phyloP scores from a whole-genome alignment of 176 grass and related monocot genomes.

The Bothriochloa decipiens region DNA sequence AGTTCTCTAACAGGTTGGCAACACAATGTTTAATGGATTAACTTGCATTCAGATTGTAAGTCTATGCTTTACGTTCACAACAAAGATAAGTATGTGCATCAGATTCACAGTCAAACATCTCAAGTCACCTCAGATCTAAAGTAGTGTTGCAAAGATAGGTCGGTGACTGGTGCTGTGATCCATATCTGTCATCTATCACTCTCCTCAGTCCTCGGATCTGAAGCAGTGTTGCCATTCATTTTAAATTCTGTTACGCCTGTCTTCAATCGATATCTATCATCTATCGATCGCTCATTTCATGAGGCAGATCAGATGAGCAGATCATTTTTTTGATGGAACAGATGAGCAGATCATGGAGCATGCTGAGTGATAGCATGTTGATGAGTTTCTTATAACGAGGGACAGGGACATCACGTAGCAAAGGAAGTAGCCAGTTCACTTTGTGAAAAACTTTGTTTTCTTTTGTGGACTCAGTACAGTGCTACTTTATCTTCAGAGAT shows the following conservation, averaged over 20 bases:
- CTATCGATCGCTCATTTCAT: neutral
- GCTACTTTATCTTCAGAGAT: slow-evolving; percentile 2
- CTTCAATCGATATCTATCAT: neutral
- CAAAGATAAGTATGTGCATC: neutral
- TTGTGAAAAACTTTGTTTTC: slow-evolving; percentile 3
- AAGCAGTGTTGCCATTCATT: too few species aligned
- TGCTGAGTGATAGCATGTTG: slow-evolving; percentile 25
- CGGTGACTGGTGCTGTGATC: neutral
- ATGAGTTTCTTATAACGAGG: neutral
- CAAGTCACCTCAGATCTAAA: neutral
- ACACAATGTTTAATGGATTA: too few species aligned
- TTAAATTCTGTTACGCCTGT: neutral
- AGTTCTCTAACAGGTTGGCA: neutral
- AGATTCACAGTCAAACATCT: neutral
- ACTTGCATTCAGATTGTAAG: too few species aligned
- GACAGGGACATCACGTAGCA: neutral
- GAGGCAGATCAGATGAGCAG: neutral
- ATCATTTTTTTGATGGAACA: too few species aligned
- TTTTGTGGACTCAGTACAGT: neutral
- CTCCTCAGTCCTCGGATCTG: too few species aligned
- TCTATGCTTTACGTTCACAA: too few species aligned
- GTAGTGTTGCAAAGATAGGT: neutral
- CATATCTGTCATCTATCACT: neutral
- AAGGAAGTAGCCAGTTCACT: neutral
- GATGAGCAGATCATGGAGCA: slow-evolving; percentile 67